Evolutionary conservation across 2,329 filamentous ascomycete species (phyloP).

Genomic region (Beauveria sp.): DNA sequence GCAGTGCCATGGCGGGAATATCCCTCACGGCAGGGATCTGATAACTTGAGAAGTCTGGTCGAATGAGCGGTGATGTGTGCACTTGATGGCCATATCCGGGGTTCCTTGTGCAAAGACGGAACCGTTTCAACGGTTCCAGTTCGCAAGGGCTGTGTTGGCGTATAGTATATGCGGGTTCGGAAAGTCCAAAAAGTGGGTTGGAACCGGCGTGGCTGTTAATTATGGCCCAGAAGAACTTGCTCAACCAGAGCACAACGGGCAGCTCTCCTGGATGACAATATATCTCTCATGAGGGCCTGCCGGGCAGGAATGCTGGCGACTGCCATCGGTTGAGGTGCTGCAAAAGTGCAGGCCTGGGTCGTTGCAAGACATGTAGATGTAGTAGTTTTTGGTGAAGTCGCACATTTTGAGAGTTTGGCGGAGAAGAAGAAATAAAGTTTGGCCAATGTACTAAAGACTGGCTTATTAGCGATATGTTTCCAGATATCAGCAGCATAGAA

Average conservation of each 20-base stretch:
- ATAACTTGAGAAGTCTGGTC: neutral
- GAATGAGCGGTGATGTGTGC: neutral
- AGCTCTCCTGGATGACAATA: conserved; percentile 61
- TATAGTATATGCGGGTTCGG: neutral
- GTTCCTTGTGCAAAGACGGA: neutral
- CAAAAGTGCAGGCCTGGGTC: conserved; percentile 67
- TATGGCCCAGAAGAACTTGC: neutral
- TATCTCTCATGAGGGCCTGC: conserved; percentile 65
- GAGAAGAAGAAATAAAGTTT: neutral
- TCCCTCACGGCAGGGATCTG: neutral
- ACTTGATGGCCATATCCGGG: neutral
- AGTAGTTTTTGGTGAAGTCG: conserved; percentile 67
- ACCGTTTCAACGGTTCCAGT: neutral
- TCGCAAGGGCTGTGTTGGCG: neutral
- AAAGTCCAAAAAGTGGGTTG: neutral
- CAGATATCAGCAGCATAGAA: neutral
- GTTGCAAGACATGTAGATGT: conserved; percentile 64
- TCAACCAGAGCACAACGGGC: conserved; percentile 36
- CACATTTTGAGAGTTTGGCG: conserved; percentile 37
- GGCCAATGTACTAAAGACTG: neutral
- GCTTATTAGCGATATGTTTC: neutral
- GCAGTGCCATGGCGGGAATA: neutral
- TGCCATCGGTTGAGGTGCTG: conserved; percentile 60
- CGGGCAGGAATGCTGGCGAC: conserved; percentile 48
- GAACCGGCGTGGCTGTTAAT: neutral